Percentiles rank a stretch among this genome's conserved stretches.
Evolutionary conservation across 352 stramenopile genomes (phyloP).

Genomic region (Phytophthora niederhauseri): DNA sequence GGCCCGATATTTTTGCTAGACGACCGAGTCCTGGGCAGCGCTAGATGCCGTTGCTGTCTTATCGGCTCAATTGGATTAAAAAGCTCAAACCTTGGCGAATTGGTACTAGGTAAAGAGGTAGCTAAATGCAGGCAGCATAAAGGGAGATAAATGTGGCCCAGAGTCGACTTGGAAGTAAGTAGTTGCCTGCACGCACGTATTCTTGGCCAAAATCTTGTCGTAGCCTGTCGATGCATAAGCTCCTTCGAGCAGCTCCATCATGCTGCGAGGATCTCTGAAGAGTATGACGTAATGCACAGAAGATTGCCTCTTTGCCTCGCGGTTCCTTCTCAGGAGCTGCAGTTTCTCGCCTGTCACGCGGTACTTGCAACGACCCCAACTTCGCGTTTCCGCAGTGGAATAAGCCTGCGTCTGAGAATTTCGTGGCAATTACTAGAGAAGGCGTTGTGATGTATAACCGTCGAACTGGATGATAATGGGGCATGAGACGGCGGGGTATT

Average conservation of each 20-base stretch:
- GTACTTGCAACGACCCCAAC: conserved; percentile 19
- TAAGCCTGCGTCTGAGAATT: conserved; percentile 27
- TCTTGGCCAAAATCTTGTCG: conserved; percentile 6
- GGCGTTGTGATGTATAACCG: conserved; percentile 21
- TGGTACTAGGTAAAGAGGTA: background rate
- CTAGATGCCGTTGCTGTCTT: conserved; percentile 26
- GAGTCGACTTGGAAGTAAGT: background rate
- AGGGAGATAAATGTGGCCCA: conserved; percentile 10
- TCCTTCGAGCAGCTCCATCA: background rate
- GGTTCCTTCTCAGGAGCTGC: conserved; percentile 11
- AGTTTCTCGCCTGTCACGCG: conserved; percentile 29
- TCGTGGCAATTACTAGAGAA: conserved; percentile 24
- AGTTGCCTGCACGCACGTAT: background rate
- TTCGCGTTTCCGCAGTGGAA: conserved; percentile 23
- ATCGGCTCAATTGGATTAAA: conserved; percentile 3
- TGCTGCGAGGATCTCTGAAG: background rate
- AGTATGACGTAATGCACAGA: background rate
- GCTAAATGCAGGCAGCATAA: conserved; percentile 28
- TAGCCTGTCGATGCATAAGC: background rate
- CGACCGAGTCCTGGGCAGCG: conserved; percentile 10
- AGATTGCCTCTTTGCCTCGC: background rate
- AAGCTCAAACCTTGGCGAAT: background rate
- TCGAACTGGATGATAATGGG: conserved; percentile 9
- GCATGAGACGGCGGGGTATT: conserved; percentile 6
- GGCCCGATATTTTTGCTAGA: conserved; percentile 29